Conservation (phyloP, 768 basidiomycete species). For the Multifurca ochricompacta region DNA sequence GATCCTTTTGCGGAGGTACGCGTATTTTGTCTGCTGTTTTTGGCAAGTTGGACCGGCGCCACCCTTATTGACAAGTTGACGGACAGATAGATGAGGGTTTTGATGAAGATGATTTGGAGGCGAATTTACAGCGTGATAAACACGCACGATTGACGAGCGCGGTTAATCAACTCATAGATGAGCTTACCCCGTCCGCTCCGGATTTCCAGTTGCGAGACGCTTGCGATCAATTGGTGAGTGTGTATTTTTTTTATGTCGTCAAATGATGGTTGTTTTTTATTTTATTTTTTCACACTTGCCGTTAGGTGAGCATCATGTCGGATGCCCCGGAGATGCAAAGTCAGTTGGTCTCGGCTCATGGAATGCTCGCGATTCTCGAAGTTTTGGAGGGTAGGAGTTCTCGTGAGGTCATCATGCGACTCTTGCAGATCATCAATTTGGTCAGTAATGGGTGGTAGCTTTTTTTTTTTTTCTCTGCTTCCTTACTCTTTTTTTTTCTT, state of each 20-base stretch:
- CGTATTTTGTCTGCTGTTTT: too few species aligned
- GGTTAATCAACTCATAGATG: conserved; percentile 81
- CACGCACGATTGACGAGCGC: conserved; percentile 76
- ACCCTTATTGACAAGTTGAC: conserved; percentile 1
- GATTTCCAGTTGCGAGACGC: conserved; percentile 79
- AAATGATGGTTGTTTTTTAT: too few species aligned
- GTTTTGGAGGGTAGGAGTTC: conserved; percentile 84
- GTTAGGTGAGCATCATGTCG: conserved; percentile 63
- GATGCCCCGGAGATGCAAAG: conserved; percentile 80
- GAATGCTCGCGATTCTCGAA: conserved; percentile 91
- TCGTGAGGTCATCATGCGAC: conserved; percentile 75
- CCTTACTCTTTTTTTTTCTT: background rate
- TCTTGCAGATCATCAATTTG: conserved; percentile 84
- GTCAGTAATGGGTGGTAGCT: conserved; percentile 35
- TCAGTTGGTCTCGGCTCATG: conserved; percentile 88
- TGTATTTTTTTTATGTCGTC: too few species aligned
- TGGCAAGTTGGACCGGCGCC: too few species aligned
- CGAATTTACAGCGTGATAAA: conserved; percentile 90
- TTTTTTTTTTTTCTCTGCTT: background rate
- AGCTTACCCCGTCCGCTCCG: conserved; percentile 71
- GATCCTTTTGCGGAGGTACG: conserved; percentile 92
- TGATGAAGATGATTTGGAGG: conserved; percentile 83
- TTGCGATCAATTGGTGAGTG: conserved; percentile 80
- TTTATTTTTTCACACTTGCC: background rate
- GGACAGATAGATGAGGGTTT: conserved; percentile 89